Evolutionary conservation across 768 basidiomycete species (phyloP), one percentile per base, ranked within the genome.

Genomic region (Lanmaoa rubissima): DNA sequence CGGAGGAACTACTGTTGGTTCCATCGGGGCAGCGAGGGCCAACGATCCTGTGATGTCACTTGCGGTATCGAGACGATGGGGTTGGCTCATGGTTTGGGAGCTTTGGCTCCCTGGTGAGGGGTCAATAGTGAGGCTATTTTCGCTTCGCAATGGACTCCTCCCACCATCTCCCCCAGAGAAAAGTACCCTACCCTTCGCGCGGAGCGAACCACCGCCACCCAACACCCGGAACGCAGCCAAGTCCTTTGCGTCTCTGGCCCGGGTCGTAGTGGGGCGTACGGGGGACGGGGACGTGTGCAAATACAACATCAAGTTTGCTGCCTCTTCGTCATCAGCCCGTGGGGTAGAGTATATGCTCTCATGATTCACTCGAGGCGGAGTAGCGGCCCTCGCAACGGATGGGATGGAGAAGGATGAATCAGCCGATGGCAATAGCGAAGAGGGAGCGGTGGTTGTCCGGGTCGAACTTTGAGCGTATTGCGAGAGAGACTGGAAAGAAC

Each of bases 241-340:
- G 62, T 89, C 86, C 60, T 76, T 80, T 6, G 76, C 65, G 41
- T 84, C 82, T 31, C 57, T 66, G 26, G 73, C 69, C 38, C 75
- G 72, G 36, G 79, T 82, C 42, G 78, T 79, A 16, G 78, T 72
- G 21, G 81, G 80, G 40, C 90, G 83, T 19, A 79, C 88, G 10
- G 91, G 91, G 0, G 90, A 92, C 0, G 91, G 91, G 1, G 89
- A 92, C 7, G 90, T 92, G 41, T 92, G 91, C 49, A 94, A 81
- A 73, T 83, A 90, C 21, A 93, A 75, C 84, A 94, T 88, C 43
- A 92, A 73, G 66, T 90, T 89, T n/a, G 92, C 90, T 0, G 91
- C 92, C 65, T 93, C 92, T 36, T 72, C 70, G 58, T 84, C 86
- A 68, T 90, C 89, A 34, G 85, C 83, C 75, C 82, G 58, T 78